Conservation (phyloP, 2,329 filamentous ascomycete species). For the Xylaria sp. region DNA sequence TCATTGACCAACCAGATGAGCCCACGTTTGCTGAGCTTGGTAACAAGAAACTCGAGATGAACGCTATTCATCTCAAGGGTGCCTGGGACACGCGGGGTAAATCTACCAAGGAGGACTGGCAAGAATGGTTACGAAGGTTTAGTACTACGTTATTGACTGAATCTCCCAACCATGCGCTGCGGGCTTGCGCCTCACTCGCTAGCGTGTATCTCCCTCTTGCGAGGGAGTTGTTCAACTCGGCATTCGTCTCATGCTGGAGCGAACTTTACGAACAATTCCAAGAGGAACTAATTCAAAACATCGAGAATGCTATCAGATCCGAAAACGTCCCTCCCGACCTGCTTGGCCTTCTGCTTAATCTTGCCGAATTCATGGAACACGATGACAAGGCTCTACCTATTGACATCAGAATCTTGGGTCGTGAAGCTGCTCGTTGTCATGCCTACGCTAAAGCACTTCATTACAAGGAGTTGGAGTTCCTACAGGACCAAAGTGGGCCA, state of each 20-base stretch:
- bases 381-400: conserved; percentile 98
- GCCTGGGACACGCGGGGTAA: conserved; percentile 98
- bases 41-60: conserved; percentile 95
- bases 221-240: conserved; percentile 95
- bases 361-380: conserved; percentile 99
- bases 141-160: conserved; percentile 95
- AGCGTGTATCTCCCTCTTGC: conserved; percentile 92
- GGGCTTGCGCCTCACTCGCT: conserved; percentile 91
- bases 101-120: conserved; percentile 98
- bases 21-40: conserved; percentile 83
- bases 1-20: conserved; percentile 82
- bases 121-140: conserved; percentile 97
- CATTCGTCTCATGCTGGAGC: conserved; percentile 98
- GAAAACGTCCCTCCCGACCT: conserved; percentile 97
- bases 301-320: conserved; percentile 94
- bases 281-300: conserved; percentile 93
- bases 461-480: conserved; percentile 98
- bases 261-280: conserved; percentile 97
- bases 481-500: conserved; percentile 95
- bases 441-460: conserved; percentile 98
- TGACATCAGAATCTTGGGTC: conserved; percentile 92
- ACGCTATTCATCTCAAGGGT: conserved; percentile 94
- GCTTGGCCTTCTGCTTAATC: conserved; percentile 89
- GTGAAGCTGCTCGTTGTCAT: conserved; percentile 95
- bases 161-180: conserved; percentile 92